Conservation (phyloP, 1,284 basidiomycete species). For the Cystobasidium sp. region DNA sequence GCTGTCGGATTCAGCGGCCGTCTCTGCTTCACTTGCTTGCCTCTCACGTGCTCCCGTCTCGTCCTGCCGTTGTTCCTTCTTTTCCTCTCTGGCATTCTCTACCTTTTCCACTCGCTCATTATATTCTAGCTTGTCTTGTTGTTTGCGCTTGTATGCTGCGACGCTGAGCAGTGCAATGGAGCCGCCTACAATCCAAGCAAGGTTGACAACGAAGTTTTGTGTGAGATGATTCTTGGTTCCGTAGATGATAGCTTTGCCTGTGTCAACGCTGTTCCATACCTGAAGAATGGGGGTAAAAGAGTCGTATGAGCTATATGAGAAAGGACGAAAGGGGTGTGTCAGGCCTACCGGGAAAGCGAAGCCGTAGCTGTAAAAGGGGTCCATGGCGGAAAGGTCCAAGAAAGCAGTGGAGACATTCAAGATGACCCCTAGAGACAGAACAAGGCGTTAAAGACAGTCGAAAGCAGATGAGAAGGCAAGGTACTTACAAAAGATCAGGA, state of each 20-base stretch:
- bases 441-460: background rate
- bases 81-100: slow-evolving; percentile 1
- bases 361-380: slow-evolving; percentile 55
- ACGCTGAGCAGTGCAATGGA: slow-evolving; percentile 21
- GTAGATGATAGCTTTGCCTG: slow-evolving; percentile 54
- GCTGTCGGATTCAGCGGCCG: background rate
- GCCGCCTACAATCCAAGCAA: slow-evolving; percentile 49
- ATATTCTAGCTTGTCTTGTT: slow-evolving; percentile 36
- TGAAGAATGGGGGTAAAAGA: background rate
- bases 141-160: slow-evolving; percentile 18
- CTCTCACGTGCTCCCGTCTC: background rate
- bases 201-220: slow-evolving; percentile 56
- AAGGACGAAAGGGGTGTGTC: slow-evolving; percentile 46
- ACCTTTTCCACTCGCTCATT: slow-evolving; percentile 12
- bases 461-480: background rate
- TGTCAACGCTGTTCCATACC: slow-evolving; percentile 50
- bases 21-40: background rate
- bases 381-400: slow-evolving; percentile 52
- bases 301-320: background rate
- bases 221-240: slow-evolving; percentile 55
- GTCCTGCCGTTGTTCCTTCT: background rate
- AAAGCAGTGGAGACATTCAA: slow-evolving; percentile 53
- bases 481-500: slow-evolving; percentile 54
- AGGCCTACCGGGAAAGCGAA: slow-evolving; percentile 44
- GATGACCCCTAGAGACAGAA: slow-evolving; percentile 23